phyloP scores from a whole-genome alignment of 164 flowering plant species.

The Cinnamomum micranthum region DNA sequence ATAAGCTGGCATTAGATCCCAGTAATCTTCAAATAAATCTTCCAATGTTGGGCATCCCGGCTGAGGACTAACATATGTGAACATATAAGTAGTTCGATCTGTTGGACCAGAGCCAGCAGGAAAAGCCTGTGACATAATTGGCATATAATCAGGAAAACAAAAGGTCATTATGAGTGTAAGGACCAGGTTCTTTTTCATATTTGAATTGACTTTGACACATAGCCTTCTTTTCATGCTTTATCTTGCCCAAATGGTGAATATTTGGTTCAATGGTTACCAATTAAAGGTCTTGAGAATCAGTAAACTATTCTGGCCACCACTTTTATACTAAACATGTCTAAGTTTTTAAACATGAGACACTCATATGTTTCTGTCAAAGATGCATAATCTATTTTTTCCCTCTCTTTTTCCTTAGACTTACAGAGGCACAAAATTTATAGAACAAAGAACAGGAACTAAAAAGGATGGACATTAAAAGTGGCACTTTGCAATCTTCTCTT shows the following conservation, averaged over 20 bases:
- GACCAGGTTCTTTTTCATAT: not conserved
- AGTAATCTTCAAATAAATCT: constrained; percentile 79
- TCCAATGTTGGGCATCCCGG: constrained; percentile 78
- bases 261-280: not conserved
- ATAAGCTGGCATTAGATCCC: constrained; percentile 90
- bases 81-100: constrained; percentile 96
- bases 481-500: not conserved
- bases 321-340: not conserved
- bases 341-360: not conserved
- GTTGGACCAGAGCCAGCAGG: constrained; percentile 91
- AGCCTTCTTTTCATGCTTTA: not conserved
- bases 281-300: not conserved
- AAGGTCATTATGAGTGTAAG: not conserved
- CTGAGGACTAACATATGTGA: constrained; percentile 77
- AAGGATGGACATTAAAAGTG: not conserved
- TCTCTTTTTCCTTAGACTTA: no score
- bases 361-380: not conserved
- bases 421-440: no score
- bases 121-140: constrained; percentile 61
- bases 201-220: not conserved
- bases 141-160: not conserved
- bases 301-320: not conserved
- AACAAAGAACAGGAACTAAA: no score
- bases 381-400: not conserved
- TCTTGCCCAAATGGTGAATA: not conserved